Evolutionary conservation across 2,329 filamentous ascomycete genomes (phyloP).

Genomic region (Akanthomyces lecanii): DNA sequence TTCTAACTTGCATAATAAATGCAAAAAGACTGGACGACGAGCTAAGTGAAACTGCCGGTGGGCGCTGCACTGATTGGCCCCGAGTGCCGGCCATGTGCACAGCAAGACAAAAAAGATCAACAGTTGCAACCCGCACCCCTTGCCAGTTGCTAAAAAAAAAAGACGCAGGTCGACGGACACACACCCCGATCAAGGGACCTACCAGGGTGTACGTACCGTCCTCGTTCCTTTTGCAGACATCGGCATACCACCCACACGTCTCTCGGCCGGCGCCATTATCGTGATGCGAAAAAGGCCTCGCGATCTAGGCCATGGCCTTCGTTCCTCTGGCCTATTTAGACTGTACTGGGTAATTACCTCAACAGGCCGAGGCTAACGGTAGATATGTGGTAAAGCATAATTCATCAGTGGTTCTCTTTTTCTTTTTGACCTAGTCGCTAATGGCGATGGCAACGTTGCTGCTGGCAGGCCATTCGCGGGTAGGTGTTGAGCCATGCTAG

Average conservation of each 20-base stretch:
- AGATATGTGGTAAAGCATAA: background rate
- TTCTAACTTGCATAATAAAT: no score
- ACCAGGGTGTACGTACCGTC: background rate
- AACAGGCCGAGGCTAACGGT: background rate
- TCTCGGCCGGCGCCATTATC: background rate
- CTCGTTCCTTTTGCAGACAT: background rate
- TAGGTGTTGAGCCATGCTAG: background rate
- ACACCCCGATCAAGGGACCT: background rate
- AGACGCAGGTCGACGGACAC: background rate
- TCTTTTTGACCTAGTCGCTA: no score
- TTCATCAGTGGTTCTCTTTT: background rate
- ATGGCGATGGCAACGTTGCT: background rate
- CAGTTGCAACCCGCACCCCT: background rate
- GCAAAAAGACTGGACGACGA: background rate
- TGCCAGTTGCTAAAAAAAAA: background rate
- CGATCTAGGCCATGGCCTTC: background rate
- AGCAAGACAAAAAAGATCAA: background rate
- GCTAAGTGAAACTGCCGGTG: background rate
- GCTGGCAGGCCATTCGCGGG: background rate
- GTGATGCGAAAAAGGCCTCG: background rate
- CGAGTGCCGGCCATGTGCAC: conserved; percentile 9
- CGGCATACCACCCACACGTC: background rate
- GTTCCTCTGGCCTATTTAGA: background rate
- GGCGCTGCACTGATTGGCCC: conserved; percentile 6
- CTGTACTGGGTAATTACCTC: background rate